These are phyloP conservation scores for Aspergillus fijiensis DNA, from an alignment of 2,329 filamentous ascomycete species.

Conservation along the genomic window DNA sequence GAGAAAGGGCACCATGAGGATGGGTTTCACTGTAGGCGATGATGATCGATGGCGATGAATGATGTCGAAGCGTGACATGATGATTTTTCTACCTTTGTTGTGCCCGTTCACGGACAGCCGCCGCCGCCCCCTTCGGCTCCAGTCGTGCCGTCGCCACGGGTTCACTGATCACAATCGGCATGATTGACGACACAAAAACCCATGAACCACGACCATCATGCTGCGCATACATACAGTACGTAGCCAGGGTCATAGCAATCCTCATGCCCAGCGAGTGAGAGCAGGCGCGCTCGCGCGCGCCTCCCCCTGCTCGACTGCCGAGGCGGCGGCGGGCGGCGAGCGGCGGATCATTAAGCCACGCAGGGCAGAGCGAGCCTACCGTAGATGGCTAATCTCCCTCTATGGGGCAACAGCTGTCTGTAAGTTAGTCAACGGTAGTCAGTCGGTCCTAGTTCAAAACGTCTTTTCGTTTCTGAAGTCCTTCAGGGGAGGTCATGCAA, in stretches of 20 bases:
- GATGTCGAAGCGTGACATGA: constrained; percentile 3
- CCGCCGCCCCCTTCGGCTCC: too few species aligned
- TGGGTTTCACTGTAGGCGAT: background rate
- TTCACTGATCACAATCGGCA: too few species aligned
- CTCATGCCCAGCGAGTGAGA: background rate
- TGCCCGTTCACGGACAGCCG: background rate
- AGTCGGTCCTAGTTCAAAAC: constrained; percentile 3
- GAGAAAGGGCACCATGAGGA: too few species aligned
- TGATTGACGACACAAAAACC: too few species aligned
- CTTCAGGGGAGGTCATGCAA: constrained; percentile 32
- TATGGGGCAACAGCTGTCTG: constrained; percentile 2
- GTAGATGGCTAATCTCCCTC: background rate
- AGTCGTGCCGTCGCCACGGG: background rate
- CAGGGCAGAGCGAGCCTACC: background rate
- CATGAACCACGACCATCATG: background rate
- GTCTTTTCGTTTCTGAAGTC: background rate
- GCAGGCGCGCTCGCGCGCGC: too few species aligned
- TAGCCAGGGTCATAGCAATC: background rate
- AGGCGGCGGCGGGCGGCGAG: constrained; percentile 7
- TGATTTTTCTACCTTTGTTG: background rate
- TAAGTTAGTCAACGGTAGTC: background rate
- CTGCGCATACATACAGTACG: background rate
- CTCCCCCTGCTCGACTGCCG: constrained; percentile 6
- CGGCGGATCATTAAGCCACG: constrained; percentile 12
- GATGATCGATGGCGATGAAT: constrained; percentile 9